These are phyloP conservation scores for Candida germanica DNA, from an alignment of 805 yeast species.

Conservation along the genomic window DNA sequence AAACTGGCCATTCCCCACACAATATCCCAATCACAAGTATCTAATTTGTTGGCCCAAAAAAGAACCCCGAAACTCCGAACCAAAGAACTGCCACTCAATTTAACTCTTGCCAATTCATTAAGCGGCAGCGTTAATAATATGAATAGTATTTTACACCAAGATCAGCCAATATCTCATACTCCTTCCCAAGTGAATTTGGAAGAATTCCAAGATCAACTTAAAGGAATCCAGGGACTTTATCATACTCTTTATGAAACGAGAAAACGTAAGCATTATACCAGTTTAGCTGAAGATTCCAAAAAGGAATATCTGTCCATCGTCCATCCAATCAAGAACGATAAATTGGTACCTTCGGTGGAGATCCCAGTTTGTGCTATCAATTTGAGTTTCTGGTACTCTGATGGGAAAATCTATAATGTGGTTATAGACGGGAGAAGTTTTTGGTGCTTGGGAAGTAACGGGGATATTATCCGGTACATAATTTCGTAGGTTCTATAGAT, in stretches of 20 bases:
- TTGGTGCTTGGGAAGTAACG: constrained; percentile 39
- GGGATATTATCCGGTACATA: constrained; percentile 31
- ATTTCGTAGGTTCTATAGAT: background rate
- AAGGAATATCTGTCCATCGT: constrained; percentile 21
- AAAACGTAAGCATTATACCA: constrained; percentile 29
- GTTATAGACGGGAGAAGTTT: constrained; percentile 25
- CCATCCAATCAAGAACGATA: constrained; percentile 37
- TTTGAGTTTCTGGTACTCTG: constrained; percentile 27
- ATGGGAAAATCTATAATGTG: constrained; percentile 35
- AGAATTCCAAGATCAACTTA: constrained; percentile 18
- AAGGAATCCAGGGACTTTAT: constrained; percentile 31
- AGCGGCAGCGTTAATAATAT: constrained; percentile 18
- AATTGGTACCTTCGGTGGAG: constrained; percentile 36
- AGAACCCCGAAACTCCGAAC: constrained; percentile 1
- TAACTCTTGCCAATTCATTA: constrained; percentile 4
- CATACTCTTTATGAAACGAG: constrained; percentile 34
- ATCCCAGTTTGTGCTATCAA: constrained; percentile 34
- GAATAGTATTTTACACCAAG: constrained; percentile 18
- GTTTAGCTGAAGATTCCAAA: constrained; percentile 11
- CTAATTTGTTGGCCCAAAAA: constrained; percentile 1
- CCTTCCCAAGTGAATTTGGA: constrained; percentile 8
- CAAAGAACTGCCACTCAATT: background rate
- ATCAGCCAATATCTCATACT: constrained; percentile 1
- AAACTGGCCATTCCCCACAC: background rate
- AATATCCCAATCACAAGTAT: background rate